phyloP scores from a whole-genome alignment of 805 yeast genomes.

The Candida vaughaniae region DNA sequence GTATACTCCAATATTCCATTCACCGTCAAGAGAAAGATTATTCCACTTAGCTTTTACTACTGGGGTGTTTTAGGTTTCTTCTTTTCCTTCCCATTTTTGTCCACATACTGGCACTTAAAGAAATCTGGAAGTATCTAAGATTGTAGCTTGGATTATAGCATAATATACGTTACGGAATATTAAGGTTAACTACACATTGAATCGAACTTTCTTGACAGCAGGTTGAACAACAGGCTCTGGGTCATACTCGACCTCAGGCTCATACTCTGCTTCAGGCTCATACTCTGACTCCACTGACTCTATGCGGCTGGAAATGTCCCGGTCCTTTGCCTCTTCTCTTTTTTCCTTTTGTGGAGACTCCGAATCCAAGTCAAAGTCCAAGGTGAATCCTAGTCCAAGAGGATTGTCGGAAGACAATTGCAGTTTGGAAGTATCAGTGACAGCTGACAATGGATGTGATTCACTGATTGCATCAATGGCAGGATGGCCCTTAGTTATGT shows the following conservation, averaged over 20 bases:
- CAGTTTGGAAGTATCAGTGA: too few relatives aligned
- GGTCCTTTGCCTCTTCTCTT: too few relatives aligned
- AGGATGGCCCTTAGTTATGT: too few relatives aligned
- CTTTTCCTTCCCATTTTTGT: constrained; percentile 67
- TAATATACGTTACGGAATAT: constrained; percentile 4
- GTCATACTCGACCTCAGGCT: too few relatives aligned
- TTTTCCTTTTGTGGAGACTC: too few relatives aligned
- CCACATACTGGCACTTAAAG: constrained; percentile 78
- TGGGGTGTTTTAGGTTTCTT: constrained; percentile 66
- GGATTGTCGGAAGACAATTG: too few relatives aligned
- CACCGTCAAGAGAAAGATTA: constrained; percentile 82
- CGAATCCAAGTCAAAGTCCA: constrained; percentile 7
- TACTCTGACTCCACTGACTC: too few relatives aligned
- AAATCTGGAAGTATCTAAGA: constrained; percentile 60
- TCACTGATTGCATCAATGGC: too few relatives aligned
- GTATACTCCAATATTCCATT: constrained; percentile 92
- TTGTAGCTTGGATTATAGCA: constrained; percentile 5
- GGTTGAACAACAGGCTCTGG: constrained; percentile 8
- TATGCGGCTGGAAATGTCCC: too few relatives aligned
- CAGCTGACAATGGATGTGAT: too few relatives aligned
- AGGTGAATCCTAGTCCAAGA: constrained; percentile 9
- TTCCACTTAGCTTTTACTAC: constrained; percentile 83
- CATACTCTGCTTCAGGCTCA: too few relatives aligned
- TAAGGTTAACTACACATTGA: constrained; percentile 16
- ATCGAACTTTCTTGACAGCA: constrained; percentile 32